Percentiles rank a stretch among this genome's conserved stretches.
phyloP scores from a whole-genome alignment of 257 asterid genomes.

The Nicotiana tabacum region DNA sequence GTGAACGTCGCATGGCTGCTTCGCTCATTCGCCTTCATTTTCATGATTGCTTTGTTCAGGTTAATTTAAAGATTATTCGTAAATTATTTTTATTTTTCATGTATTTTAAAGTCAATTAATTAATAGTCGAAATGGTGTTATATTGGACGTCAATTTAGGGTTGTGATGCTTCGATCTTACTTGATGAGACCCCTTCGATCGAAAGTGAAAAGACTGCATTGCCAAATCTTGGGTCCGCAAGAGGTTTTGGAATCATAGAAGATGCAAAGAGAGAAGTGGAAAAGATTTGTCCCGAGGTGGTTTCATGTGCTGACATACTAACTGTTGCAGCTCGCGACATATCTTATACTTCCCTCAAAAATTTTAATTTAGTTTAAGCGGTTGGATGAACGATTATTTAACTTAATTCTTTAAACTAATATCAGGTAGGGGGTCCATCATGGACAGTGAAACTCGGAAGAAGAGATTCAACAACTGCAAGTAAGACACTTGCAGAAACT shows the following conservation, averaged over 20 bases:
- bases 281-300: not conserved
- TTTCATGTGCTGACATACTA: constrained; percentile 3
- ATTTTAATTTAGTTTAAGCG: too few species aligned
- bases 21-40: not conserved
- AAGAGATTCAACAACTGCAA: not conserved
- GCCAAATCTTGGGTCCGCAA: not conserved
- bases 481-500: not conserved
- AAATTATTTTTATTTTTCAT: too few species aligned
- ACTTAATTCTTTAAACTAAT: too few species aligned
- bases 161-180: constrained; percentile 8
- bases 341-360: too few species aligned
- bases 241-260: not conserved
- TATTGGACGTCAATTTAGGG: not conserved
- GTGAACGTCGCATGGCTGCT: constrained; percentile 3
- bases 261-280: not conserved
- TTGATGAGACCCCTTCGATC: not conserved
- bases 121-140: too few species aligned
- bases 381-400: too few species aligned
- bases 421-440: not conserved
- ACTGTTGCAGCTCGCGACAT: not conserved
- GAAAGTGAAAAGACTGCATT: not conserved
- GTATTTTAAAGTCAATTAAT: too few species aligned
- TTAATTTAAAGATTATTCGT: not conserved
- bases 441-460: not conserved
- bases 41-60: constrained; percentile 1